Conservation (phyloP, 2,329 filamentous ascomycete genomes). For the Trichoderma aggressivum region DNA sequence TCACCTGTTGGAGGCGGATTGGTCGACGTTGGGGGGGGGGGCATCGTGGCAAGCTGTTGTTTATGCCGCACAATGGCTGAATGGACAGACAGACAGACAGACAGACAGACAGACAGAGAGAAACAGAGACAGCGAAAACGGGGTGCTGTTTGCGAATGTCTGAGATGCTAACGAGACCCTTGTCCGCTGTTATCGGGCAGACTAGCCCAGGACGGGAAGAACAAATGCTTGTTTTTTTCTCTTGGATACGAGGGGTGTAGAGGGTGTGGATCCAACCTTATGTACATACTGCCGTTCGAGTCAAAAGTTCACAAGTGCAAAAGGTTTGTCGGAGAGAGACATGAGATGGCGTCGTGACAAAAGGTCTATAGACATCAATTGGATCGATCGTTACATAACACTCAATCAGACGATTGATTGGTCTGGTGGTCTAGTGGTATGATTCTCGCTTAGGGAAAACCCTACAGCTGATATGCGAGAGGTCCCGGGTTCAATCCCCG, state of each 20-base stretch:
- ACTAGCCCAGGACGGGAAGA: background rate
- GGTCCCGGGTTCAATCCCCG: slow-evolving; percentile 47
- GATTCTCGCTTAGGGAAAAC: slow-evolving; percentile 65
- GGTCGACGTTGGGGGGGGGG: background rate
- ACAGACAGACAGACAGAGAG: background rate
- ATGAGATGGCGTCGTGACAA: background rate
- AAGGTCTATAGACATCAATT: background rate
- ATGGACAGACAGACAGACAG: background rate
- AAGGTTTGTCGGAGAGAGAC: too few species aligned
- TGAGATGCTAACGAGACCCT: background rate
- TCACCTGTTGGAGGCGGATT: background rate
- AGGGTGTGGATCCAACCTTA: background rate
- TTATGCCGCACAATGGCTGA: background rate
- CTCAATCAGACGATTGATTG: slow-evolving; percentile 21
- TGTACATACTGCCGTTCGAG: background rate
- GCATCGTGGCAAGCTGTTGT: background rate
- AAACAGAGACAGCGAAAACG: background rate
- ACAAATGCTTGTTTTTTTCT: background rate
- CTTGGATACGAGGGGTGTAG: background rate
- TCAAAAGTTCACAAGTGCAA: background rate
- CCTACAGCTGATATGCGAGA: slow-evolving; percentile 41
- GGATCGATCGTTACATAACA: background rate
- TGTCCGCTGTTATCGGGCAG: background rate
- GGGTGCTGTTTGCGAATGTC: background rate
- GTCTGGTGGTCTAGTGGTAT: slow-evolving; percentile 64